Conservation (phyloP, 306 rosid species). For the Begonia loranthoides region DNA sequence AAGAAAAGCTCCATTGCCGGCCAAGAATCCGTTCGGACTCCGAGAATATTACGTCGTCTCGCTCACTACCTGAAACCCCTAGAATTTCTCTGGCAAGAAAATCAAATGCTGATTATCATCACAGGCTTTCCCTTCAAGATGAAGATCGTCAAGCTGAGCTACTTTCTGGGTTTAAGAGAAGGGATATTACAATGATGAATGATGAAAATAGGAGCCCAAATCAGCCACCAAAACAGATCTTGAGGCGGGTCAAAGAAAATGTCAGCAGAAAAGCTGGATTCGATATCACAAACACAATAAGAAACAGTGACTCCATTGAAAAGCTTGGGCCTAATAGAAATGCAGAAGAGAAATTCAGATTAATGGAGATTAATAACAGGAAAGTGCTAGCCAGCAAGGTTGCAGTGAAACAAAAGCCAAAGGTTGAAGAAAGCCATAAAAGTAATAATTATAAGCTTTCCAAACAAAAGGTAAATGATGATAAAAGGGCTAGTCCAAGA, state of each 20-base stretch:
- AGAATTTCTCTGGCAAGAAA: conserved; percentile 52
- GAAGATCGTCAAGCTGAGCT: no score
- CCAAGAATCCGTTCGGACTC: neutral
- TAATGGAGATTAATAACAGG: neutral
- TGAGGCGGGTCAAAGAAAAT: conserved; percentile 58
- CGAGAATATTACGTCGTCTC: conserved; percentile 6
- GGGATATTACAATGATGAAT: neutral
- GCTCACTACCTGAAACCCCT: conserved; percentile 69
- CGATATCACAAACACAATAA: conserved; percentile 58
- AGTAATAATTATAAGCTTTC: neutral
- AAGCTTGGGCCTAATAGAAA: neutral
- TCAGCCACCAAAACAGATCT: conserved; percentile 56
- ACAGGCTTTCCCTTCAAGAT: conserved; percentile 61
- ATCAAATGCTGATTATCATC: conserved; percentile 55
- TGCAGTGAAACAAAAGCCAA: conserved; percentile 18
- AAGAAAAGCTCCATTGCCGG: conserved; percentile 11
- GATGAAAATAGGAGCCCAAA: conserved; percentile 27
- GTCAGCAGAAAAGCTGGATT: conserved; percentile 47
- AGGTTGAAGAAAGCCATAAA: conserved; percentile 17
- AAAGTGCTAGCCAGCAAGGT: conserved; percentile 12
- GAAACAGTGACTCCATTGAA: conserved; percentile 3
- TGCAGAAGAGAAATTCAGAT: neutral
- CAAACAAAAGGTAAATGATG: neutral
- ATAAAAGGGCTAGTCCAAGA: conserved; percentile 34
- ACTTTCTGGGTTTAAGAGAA: no score